These are phyloP conservation scores for Phytopythium boreale DNA, from an alignment of 352 stramenopile genomes.

Conservation along the genomic window DNA sequence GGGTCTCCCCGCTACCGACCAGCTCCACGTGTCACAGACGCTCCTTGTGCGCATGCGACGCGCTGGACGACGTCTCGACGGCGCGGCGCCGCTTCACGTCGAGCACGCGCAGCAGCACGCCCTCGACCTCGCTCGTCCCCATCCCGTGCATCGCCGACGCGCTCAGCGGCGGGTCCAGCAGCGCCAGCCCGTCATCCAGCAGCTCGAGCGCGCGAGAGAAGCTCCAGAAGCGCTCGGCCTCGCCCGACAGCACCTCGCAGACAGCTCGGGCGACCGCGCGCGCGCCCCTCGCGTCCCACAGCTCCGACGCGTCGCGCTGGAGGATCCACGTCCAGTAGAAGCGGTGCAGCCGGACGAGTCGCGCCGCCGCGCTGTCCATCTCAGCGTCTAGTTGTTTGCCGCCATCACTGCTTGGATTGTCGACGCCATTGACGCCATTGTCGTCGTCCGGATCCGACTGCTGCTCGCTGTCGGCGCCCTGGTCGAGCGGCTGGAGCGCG, in stretches of 20 bases:
- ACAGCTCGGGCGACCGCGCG: slow-evolving; percentile 31
- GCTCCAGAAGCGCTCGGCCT: slow-evolving; percentile 72
- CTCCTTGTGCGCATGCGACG: slow-evolving; percentile 1
- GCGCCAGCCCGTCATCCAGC: slow-evolving; percentile 43
- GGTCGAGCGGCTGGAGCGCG: slow-evolving; percentile 35
- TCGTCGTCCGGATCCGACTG: slow-evolving; percentile 8
- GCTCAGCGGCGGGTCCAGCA: slow-evolving; percentile 41
- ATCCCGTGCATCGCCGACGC: slow-evolving; percentile 35
- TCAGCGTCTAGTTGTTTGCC: not conserved
- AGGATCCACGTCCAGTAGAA: slow-evolving; percentile 43
- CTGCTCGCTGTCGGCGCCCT: not conserved
- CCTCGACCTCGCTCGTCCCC: slow-evolving; percentile 49
- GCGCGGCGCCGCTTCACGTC: slow-evolving; percentile 35
- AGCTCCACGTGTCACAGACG: slow-evolving; percentile 1
- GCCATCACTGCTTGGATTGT: not conserved
- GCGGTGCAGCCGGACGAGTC: slow-evolving; percentile 36
- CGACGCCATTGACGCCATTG: slow-evolving; percentile 13
- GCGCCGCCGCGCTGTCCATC: not conserved
- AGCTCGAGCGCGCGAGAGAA: slow-evolving; percentile 55
- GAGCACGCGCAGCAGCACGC: slow-evolving; percentile 61
- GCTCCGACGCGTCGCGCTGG: slow-evolving; percentile 13
- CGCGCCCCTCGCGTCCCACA: slow-evolving; percentile 36
- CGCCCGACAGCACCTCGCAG: slow-evolving; percentile 32
- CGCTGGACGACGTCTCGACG: slow-evolving; percentile 4
- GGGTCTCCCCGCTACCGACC: not conserved